Conservation (phyloP, 139 green algal genomes). For the Edaphochlamys debaryana region DNA sequence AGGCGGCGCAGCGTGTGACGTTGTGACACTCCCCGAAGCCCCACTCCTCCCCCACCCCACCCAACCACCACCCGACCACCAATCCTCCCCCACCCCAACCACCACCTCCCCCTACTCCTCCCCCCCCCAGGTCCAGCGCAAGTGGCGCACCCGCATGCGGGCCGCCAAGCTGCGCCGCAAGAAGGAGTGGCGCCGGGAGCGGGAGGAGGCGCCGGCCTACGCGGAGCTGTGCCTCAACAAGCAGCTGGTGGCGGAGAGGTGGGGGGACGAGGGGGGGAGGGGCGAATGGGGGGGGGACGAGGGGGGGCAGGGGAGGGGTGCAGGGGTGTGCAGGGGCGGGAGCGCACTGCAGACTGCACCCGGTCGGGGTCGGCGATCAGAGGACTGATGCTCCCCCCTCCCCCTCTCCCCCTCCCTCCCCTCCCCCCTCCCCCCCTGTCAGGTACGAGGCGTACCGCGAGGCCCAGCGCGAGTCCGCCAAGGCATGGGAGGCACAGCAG, state of each 20-base stretch:
- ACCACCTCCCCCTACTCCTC: background rate
- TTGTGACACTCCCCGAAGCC: too few relatives aligned
- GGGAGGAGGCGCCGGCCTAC: background rate
- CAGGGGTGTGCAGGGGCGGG: too few relatives aligned
- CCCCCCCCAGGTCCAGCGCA: slow-evolving; percentile 52
- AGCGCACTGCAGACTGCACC: too few relatives aligned
- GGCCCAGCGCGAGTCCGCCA: background rate
- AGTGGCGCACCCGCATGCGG: slow-evolving; percentile 72
- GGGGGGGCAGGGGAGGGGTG: background rate
- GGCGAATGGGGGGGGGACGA: background rate
- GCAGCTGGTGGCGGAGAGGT: slow-evolving; percentile 12
- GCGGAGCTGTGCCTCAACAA: background rate
- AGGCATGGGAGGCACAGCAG: slow-evolving; percentile 12
- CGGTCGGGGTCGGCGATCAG: too few relatives aligned
- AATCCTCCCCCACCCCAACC: too few relatives aligned
- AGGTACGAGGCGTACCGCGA: slow-evolving; percentile 31
- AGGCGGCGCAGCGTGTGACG: too few relatives aligned
- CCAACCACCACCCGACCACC: too few relatives aligned
- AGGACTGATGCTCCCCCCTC: too few relatives aligned
- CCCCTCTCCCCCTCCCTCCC: too few relatives aligned
- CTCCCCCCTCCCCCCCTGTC: background rate
- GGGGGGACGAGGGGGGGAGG: too few relatives aligned
- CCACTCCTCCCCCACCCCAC: too few relatives aligned
- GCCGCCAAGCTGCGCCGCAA: slow-evolving; percentile 61
- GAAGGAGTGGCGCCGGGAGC: slow-evolving; percentile 33